Base-by-base conservation (phyloP, 139 green algal species). In the Nannochloris sp. region DNA sequence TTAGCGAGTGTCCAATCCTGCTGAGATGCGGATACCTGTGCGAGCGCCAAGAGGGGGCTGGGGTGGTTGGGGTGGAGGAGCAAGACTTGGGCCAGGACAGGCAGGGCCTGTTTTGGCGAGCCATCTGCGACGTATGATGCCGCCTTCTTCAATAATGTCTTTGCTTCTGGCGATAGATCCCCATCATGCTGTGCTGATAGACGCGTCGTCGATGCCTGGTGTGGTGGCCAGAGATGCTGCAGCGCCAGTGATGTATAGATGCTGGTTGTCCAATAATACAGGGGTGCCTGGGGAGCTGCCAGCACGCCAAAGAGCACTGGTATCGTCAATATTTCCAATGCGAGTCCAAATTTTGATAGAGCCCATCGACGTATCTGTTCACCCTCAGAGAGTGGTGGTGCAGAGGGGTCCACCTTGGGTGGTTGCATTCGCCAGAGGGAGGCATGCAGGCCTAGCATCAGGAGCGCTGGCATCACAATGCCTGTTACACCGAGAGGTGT, bases 251-350 rank as follows among this genome's bases (percentile, higher is more conserved):
- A 83, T 80, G 58, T 80, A 80, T 25, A 31, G 56, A 37, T 75
- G 59, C 61, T 79, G 4, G 73, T 65, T 4, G 69, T 29, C 86
- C 86, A 93, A 68, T 93, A 89, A 59, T 84, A 73, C 26, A 90
- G 65, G 8, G 81, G 71, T n/a, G 68, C 80, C 28, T 92, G 85
- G 1, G 86, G 84, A 40, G 86, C 66, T 60, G 89, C 77, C 49
- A 90, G 49, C 3, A 65, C 57, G 1, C 61, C 48, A 10, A 69
- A 49, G 16, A 83, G 66, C 26, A 84, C 20, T 9, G 75, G 75
- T 43, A 84, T 66, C 37, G 75, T 62, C 29, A 68, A 30, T 66
- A 70, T 75, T 59, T 84, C 73, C 63, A 84, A 53, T 5, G 70
- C 16, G 2, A 76, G 58, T 25, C 61, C 55, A 20, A 82, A 20